Percentiles rank a stretch among this genome's conserved stretches.
These are phyloP conservation scores for Yamadazyma laniorum DNA, from an alignment of 805 yeast species.

Conservation along the genomic window DNA sequence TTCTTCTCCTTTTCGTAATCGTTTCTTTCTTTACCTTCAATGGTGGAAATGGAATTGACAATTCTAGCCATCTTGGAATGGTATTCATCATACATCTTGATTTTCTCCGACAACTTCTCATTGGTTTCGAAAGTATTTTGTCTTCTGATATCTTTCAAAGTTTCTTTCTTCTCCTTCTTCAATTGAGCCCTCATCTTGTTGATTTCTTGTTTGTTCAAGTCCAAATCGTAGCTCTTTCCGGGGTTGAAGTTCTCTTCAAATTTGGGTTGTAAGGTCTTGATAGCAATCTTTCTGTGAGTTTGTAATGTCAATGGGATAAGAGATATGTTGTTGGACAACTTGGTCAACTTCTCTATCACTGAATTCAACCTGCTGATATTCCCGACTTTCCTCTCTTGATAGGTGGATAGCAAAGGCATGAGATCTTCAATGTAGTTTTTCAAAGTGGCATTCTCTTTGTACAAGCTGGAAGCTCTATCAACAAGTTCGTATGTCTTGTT, in stretches of 20 bases:
- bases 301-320: conserved; percentile 74
- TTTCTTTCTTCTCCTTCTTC: conserved; percentile 88
- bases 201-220: conserved; percentile 70
- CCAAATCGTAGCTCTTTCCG: conserved; percentile 84
- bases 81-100: conserved; percentile 69
- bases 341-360: conserved; percentile 49
- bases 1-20: conserved; percentile 85
- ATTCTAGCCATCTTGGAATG: conserved; percentile 88
- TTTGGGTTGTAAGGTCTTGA: conserved; percentile 82
- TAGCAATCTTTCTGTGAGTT: conserved; percentile 77
- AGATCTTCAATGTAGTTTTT: conserved; percentile 47
- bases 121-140: conserved; percentile 86
- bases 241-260: conserved; percentile 96
- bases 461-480: conserved; percentile 36
- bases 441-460: conserved; percentile 65
- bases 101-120: conserved; percentile 77
- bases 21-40: conserved; percentile 94
- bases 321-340: conserved; percentile 39
- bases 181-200: conserved; percentile 78
- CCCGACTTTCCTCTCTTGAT: conserved; percentile 12
- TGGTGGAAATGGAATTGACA: conserved; percentile 82
- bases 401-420: conserved; percentile 22
- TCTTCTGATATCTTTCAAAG: conserved; percentile 85
- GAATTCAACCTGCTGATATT: conserved; percentile 32
- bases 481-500: conserved; percentile 30